A percentile compares a stretch with the other conserved stretches of the same genome.
Evolutionary conservation across 306 rosid species (phyloP).

Genomic region (Geum urbanum): DNA sequence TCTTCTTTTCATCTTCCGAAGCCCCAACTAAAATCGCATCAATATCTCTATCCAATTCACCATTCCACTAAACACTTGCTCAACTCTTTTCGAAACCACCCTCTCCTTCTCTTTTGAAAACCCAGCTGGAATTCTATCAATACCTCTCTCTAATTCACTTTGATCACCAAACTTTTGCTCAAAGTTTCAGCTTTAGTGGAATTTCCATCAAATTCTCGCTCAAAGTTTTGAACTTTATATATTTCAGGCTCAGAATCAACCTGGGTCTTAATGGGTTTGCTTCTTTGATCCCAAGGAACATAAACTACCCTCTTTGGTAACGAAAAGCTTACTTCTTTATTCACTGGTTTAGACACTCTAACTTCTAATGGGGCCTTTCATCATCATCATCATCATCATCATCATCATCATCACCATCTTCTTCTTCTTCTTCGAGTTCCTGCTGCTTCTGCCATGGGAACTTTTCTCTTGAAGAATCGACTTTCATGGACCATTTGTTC

Average conservation of each 20-base stretch:
- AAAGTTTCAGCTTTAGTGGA: background rate
- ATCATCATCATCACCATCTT: background rate
- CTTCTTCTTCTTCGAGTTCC: slow-evolving; percentile 9
- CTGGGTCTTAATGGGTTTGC: slow-evolving; percentile 22
- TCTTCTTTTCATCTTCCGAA: slow-evolving; percentile 15
- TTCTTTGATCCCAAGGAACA: slow-evolving; percentile 70
- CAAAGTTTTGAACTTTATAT: background rate
- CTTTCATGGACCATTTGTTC: slow-evolving; percentile 68
- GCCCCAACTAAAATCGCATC: slow-evolving; percentile 21
- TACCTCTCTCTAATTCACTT: slow-evolving; percentile 10
- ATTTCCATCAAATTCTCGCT: background rate
- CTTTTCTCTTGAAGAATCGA: slow-evolving; percentile 45
- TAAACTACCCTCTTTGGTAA: slow-evolving; percentile 29
- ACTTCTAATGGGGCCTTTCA: slow-evolving; percentile 7
- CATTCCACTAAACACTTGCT: background rate
- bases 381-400: slow-evolving; percentile 4
- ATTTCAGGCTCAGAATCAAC: slow-evolving; percentile 25
- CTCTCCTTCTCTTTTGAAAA: slow-evolving; percentile 13
- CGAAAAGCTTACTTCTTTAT: slow-evolving; percentile 30
- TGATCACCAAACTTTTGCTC: background rate
- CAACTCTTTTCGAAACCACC: background rate
- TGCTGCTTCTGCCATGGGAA: slow-evolving; percentile 64
- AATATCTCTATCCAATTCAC: slow-evolving; percentile 10
- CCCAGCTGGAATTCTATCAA: slow-evolving; percentile 22
- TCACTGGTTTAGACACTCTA: slow-evolving; percentile 21